Evolutionary conservation across 1,139 yeast species (phyloP), one percentile per base, ranked within the genome.

Genomic region (Candida pseudoviswanathii): DNA sequence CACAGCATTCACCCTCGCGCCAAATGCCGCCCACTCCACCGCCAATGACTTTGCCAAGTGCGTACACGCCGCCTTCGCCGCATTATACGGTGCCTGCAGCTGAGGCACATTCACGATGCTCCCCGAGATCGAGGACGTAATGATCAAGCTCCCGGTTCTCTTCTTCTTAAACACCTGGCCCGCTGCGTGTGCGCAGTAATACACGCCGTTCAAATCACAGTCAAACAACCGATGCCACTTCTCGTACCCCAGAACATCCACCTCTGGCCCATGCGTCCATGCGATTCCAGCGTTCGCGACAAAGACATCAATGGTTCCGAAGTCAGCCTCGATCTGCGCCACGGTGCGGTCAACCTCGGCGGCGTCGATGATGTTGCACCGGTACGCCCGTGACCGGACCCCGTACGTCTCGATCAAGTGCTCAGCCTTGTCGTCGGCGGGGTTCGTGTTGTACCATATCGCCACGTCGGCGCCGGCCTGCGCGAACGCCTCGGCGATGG

Each of bases 251-350:
- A 75, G 73, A 24, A 76, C 80, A 49, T 87, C 89, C 52, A 87
- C 71, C 58, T 84, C 65, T 37, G 85, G 77, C 25, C 96, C 96
- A 26, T 82, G 81, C 34, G 84, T 79, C 96, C 96, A 90, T 29
- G 95, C 89, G 41, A 89, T 82, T 54, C 97, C 97, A 25, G 97
- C 97, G 66, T 90, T 90, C 61, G 96, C 95, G 29, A 90, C 96
- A 64, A 89, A 86, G 34, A 89, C 77, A 64, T 90, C 97, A 58
- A 90, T 85, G 53, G 84, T 82, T 37, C 84, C 84, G 65, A 91
- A 90, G 62, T 89, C 96, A 57, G 73, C 60, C 58, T 77, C 83
- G 54, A 85, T 86, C 62, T 81, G 80, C 34, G 66, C 65, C 49
- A 89, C 77, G 5, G 84, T 81, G 27, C 62, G 60, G 58, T 81